Evolutionary conservation across 2,329 filamentous ascomycete species (phyloP).

Genomic region (Microcyclospora tardicrescens): DNA sequence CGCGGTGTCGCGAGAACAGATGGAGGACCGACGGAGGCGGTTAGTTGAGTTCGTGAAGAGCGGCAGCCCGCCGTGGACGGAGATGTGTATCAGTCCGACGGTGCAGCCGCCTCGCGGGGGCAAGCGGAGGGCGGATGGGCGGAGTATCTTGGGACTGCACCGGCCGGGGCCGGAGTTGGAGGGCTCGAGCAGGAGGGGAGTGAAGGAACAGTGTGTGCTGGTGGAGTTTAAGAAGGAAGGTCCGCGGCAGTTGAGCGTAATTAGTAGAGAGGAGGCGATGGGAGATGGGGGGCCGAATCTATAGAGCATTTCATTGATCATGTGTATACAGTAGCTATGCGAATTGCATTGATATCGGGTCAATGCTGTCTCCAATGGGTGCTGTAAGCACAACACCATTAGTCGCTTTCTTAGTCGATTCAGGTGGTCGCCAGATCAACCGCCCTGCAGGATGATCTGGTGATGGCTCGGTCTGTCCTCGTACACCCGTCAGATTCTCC

Average conservation of each 20-base stretch:
- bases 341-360: background rate
- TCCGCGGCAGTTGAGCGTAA: constrained; percentile 42
- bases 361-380: background rate
- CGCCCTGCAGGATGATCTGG: constrained; percentile 41
- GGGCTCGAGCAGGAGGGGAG: constrained; percentile 31
- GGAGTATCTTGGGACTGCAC: constrained; percentile 41
- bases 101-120: constrained; percentile 23
- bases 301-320: constrained; percentile 3
- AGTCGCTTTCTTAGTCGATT: background rate
- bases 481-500: constrained; percentile 45
- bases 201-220: constrained; percentile 43
- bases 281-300: constrained; percentile 7
- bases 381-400: background rate
- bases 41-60: constrained; percentile 43
- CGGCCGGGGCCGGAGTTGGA: constrained; percentile 44
- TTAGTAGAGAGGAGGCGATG: constrained; percentile 27
- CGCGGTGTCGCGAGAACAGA: constrained; percentile 19
- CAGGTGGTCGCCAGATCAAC: constrained; percentile 26
- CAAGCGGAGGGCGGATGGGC: constrained; percentile 34
- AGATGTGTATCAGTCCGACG: constrained; percentile 31
- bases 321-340: background rate
- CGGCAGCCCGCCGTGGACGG: constrained; percentile 29
- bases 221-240: constrained; percentile 45
- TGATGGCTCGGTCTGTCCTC: constrained; percentile 38
- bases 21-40: constrained; percentile 38